These are phyloP conservation scores for Prototheca wickerhamii DNA, from an alignment of 163 green algal genomes.

Conservation along the genomic window DNA sequence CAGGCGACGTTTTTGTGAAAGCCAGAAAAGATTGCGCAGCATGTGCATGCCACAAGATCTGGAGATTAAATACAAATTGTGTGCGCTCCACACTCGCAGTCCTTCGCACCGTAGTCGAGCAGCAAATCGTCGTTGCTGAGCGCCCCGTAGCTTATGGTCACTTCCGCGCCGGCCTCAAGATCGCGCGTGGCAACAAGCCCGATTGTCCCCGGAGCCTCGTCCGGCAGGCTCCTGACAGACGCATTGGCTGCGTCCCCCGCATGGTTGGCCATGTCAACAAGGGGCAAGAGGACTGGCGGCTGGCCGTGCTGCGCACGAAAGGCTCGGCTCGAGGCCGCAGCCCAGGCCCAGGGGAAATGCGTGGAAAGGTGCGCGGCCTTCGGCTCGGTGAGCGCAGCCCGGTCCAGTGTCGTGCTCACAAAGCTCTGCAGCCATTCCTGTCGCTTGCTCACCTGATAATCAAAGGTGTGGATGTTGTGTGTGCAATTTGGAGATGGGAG, in stretches of 20 bases:
- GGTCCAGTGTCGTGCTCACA: not conserved
- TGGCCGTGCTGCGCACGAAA: not conserved
- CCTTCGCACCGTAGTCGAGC: constrained; percentile 57
- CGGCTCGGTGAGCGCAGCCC: too few species aligned
- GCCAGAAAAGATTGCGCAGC: too few species aligned
- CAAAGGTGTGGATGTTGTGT: too few species aligned
- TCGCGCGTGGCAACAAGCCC: constrained; percentile 1
- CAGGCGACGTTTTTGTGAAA: too few species aligned
- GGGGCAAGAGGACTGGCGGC: not conserved
- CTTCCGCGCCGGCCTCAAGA: constrained; percentile 37
- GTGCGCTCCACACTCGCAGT: not conserved
- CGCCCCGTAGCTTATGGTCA: constrained; percentile 64
- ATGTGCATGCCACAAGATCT: too few species aligned
- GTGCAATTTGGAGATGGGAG: not conserved
- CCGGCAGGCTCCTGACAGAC: not conserved
- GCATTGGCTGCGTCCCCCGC: not conserved
- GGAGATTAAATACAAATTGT: constrained; percentile 1
- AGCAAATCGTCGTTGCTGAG: constrained; percentile 81
- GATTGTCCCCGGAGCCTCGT: not conserved
- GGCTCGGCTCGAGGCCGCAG: not conserved
- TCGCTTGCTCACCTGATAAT: too few species aligned
- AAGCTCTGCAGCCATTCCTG: not conserved
- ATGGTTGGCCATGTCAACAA: constrained; percentile 5
- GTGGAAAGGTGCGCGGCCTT: too few species aligned
- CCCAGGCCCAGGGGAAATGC: not conserved